A percentile compares a stretch with the other conserved stretches of the same genome.
Conservation (phyloP, 2,329 filamentous ascomycete genomes). For the Stemphylium lycopersici region DNA sequence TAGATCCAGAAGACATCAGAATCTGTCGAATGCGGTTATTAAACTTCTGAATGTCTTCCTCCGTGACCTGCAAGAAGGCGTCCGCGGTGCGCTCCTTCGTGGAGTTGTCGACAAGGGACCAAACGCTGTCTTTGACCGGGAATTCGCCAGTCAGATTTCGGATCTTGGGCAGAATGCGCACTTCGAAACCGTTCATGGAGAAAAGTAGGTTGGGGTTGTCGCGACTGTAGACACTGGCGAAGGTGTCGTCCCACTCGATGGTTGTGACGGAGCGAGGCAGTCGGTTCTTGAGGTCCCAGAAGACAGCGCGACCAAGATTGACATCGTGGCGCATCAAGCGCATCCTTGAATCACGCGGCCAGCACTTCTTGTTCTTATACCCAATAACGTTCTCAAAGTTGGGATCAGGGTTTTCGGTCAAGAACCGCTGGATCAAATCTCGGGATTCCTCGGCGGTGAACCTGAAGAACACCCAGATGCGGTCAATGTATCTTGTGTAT, state of each 20-base stretch:
- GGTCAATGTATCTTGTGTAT: conserved; percentile 98
- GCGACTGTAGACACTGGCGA: conserved; percentile 95
- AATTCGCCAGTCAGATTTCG: conserved; percentile 97
- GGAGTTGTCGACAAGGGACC: conserved; percentile 95
- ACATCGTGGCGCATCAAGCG: conserved; percentile 98
- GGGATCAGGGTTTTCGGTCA: conserved; percentile 97
- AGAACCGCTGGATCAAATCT: conserved; percentile 94
- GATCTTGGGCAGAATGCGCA: conserved; percentile 92
- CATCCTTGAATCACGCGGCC: conserved; percentile 97
- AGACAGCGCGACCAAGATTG: conserved; percentile 94
- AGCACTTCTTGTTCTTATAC: conserved; percentile 99
- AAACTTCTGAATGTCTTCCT: conserved; percentile 98
- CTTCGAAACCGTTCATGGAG: conserved; percentile 98
- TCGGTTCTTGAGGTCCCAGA: conserved; percentile 98
- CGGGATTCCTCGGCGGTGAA: conserved; percentile 94
- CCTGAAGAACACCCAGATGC: conserved; percentile 96
- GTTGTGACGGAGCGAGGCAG: conserved; percentile 93
- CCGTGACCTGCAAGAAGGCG: conserved; percentile 95
- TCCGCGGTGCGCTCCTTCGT: conserved; percentile 97
- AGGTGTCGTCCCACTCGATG: conserved; percentile 99
- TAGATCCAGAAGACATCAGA: conserved; percentile 98
- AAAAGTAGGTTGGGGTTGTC: conserved; percentile 97
- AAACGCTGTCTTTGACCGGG: conserved; percentile 95
- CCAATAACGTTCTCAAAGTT: conserved; percentile 99
- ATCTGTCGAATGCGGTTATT: conserved; percentile 99